Evolutionary conservation across 345 rosid genomes (phyloP).

Genomic region (Camelina hispida): DNA sequence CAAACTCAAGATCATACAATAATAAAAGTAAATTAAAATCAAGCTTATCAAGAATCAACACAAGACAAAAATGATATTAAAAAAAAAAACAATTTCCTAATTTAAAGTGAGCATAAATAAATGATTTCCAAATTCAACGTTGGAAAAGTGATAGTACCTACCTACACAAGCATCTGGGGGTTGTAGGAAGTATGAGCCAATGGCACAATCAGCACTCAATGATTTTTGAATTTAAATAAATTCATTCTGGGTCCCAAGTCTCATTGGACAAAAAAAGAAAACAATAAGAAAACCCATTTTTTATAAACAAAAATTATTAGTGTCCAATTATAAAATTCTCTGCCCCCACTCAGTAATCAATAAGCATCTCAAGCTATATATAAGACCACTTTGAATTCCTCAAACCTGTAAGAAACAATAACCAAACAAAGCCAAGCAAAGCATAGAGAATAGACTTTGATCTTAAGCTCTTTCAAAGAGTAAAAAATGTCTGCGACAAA

Average conservation of each 20-base stretch:
- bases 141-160: conserved; percentile 30
- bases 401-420: conserved; percentile 20
- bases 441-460: conserved; percentile 24
- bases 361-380: conserved; percentile 33
- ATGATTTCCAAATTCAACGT: conserved; percentile 1
- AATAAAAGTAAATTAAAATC: conserved; percentile 3
- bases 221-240: conserved; percentile 35
- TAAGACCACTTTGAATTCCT: conserved; percentile 13
- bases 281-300: conserved; percentile 15
- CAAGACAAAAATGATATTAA: not conserved
- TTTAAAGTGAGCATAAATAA: conserved; percentile 32
- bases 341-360: conserved; percentile 26
- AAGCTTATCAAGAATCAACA: conserved; percentile 34
- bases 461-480: not conserved
- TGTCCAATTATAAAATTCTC: conserved; percentile 22
- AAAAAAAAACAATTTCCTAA: conserved; percentile 1
- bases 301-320: conserved; percentile 11
- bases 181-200: conserved; percentile 28
- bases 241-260: conserved; percentile 39
- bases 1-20: not conserved
- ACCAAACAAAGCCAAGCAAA: conserved; percentile 38
- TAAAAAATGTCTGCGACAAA: conserved; percentile 28
- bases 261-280: conserved; percentile 14
- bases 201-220: conserved; percentile 32
- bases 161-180: conserved; percentile 41